A percentile compares a stretch with the other conserved stretches of the same genome.
phyloP scores from a whole-genome alignment of 306 rosid species.

The Gastrolobium bilobum region DNA sequence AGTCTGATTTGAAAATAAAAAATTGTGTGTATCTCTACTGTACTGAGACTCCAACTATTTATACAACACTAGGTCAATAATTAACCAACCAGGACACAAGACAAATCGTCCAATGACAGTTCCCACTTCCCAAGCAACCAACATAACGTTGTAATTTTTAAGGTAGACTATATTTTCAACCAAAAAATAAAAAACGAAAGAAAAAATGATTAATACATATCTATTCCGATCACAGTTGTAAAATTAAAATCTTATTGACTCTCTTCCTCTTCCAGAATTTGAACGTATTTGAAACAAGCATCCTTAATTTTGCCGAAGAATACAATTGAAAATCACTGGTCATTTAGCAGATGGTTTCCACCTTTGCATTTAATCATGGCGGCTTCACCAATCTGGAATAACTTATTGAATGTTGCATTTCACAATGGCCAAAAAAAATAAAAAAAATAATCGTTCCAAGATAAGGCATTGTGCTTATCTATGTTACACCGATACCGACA shows the following conservation, averaged over 20 bases:
- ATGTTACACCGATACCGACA: no score
- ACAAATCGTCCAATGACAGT: no score
- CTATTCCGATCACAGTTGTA: neutral
- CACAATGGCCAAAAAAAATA: neutral
- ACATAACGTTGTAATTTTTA: neutral
- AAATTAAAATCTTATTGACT: neutral
- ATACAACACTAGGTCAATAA: no score
- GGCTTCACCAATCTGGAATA: constrained; percentile 26
- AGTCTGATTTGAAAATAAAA: no score
- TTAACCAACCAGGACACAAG: no score
- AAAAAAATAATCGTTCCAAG: neutral
- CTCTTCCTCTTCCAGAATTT: constrained; percentile 13
- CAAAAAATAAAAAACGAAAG: neutral
- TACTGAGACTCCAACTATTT: no score
- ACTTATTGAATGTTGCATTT: constrained; percentile 2
- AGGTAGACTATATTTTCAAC: neutral
- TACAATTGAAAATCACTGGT: constrained; percentile 28
- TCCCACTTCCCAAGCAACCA: neutral
- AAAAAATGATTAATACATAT: neutral
- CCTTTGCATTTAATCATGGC: constrained; percentile 3
- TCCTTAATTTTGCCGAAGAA: constrained; percentile 2
- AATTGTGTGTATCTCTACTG: no score
- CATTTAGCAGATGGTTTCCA: constrained; percentile 9
- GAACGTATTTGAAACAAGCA: neutral
- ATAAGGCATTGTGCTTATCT: neutral